Evolutionary conservation across 345 rosid genomes (phyloP).

Genomic region (Ceriops tagal): DNA sequence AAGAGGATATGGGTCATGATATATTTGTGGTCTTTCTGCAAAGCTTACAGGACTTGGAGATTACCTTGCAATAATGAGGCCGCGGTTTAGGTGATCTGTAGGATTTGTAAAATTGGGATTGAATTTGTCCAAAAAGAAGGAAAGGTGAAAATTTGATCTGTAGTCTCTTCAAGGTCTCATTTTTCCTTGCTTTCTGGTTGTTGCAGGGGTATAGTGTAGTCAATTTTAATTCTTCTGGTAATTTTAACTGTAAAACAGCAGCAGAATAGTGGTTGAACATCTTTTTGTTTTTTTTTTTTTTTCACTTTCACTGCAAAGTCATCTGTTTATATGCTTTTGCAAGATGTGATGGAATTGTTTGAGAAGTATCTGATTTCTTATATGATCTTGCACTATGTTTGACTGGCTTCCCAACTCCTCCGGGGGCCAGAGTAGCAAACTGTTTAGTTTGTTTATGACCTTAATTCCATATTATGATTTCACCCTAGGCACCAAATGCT

Average conservation of each 20-base stretch:
- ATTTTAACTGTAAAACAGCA: constrained; percentile 27
- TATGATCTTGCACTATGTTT: constrained; percentile 24
- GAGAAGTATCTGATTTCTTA: constrained; percentile 16
- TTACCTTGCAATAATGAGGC: constrained; percentile 22
- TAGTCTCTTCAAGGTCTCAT: constrained; percentile 14
- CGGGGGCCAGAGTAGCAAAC: constrained; percentile 38
- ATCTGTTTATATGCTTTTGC: constrained; percentile 1
- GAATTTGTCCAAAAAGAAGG: constrained; percentile 6
- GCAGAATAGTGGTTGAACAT: constrained; percentile 20
- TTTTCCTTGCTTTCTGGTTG: constrained; percentile 5
- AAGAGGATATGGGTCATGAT: constrained; percentile 24
- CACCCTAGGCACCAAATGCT: constrained; percentile 25
- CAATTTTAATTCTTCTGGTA: constrained; percentile 13
- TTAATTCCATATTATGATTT: constrained; percentile 21
- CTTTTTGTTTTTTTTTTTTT: constrained; percentile 8
- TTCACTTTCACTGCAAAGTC: background rate
- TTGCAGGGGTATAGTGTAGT: constrained; percentile 13
- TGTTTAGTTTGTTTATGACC: constrained; percentile 24
- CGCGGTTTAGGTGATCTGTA: constrained; percentile 36
- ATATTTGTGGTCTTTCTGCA: constrained; percentile 8
- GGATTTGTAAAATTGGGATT: constrained; percentile 22
- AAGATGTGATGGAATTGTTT: constrained; percentile 1
- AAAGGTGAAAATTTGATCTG: constrained; percentile 19
- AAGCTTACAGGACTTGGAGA: constrained; percentile 11
- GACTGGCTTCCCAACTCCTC: constrained; percentile 43